Percentiles rank a stretch among this genome's conserved stretches.
Conservation (phyloP, 495 filamentous ascomycete genomes). For the Lasiosphaeria miniovina region DNA sequence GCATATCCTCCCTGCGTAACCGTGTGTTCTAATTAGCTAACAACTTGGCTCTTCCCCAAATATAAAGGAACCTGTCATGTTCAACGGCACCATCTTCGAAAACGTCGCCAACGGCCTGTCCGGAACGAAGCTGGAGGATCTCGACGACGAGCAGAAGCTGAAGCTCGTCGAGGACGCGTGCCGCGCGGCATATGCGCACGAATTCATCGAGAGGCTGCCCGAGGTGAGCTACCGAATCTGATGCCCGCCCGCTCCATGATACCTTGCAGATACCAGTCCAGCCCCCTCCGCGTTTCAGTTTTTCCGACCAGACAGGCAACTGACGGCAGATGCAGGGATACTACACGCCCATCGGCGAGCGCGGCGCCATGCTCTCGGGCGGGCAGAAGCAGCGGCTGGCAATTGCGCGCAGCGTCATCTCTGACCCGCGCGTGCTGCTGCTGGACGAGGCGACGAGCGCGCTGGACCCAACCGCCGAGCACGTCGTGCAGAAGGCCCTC, state of each 20-base stretch:
- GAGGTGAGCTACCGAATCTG: slow-evolving; percentile 20
- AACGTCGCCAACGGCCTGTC: slow-evolving; percentile 61
- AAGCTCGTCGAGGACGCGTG: slow-evolving; percentile 55
- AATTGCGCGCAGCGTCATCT: slow-evolving; percentile 62
- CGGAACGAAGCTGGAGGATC: slow-evolving; percentile 51
- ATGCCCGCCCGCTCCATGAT: too few relatives aligned
- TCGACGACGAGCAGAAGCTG: slow-evolving; percentile 46
- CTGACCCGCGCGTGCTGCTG: slow-evolving; percentile 70
- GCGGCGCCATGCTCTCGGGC: slow-evolving; percentile 45
- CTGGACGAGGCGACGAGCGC: slow-evolving; percentile 77
- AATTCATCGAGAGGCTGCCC: slow-evolving; percentile 55
- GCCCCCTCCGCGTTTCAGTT: background rate
- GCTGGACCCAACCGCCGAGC: slow-evolving; percentile 64
- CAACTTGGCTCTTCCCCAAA: background rate
- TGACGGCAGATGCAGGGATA: slow-evolving; percentile 35
- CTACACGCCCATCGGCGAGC: slow-evolving; percentile 53
- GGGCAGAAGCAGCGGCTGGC: slow-evolving; percentile 63
- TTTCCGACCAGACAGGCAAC: background rate
- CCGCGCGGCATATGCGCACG: slow-evolving; percentile 52
- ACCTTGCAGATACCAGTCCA: background rate
- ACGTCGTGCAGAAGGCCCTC: slow-evolving; percentile 63
- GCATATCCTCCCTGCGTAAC: background rate
- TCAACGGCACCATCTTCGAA: slow-evolving; percentile 64
- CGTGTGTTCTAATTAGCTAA: background rate
- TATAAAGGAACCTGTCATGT: slow-evolving; percentile 60